These are phyloP conservation scores for Penicillium cataractarum DNA, from an alignment of 495 filamentous ascomycete species.

Conservation along the genomic window DNA sequence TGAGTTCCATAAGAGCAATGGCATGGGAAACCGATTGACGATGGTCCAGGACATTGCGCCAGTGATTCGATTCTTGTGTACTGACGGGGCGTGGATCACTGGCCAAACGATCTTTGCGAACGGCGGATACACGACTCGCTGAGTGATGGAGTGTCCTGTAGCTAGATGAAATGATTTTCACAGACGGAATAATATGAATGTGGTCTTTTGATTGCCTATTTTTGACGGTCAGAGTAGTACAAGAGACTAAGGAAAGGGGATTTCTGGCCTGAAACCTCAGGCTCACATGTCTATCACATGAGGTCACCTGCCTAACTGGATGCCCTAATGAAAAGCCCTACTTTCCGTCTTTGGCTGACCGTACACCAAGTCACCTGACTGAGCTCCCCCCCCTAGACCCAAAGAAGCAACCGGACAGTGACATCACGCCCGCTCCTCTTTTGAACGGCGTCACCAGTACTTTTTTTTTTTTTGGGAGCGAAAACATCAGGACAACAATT, in stretches of 20 bases:
- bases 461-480: constrained; percentile 2
- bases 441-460: constrained; percentile 13
- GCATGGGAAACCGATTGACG: constrained; percentile 40
- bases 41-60: constrained; percentile 41
- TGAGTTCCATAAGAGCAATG: constrained; percentile 37
- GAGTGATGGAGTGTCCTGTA: neutral
- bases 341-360: neutral
- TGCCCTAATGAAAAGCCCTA: constrained; percentile 3
- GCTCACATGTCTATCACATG: neutral
- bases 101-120: constrained; percentile 48
- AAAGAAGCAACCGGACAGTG: constrained; percentile 17
- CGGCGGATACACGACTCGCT: constrained; percentile 46
- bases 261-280: neutral
- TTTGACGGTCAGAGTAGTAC: no score
- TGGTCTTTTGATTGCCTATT: no score
- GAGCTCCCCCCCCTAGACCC: constrained; percentile 19
- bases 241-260: no score
- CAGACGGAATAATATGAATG: no score
- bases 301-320: neutral
- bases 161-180: neutral
- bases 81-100: constrained; percentile 44
- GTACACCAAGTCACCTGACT: constrained; percentile 9
- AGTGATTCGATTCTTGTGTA: constrained; percentile 42
- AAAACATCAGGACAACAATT: neutral
- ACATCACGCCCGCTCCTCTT: constrained; percentile 17